Evolutionary conservation across 2,329 filamentous ascomycete genomes (phyloP), one percentile per base, ranked within the genome.

Genomic region (Aspergillus sp.): DNA sequence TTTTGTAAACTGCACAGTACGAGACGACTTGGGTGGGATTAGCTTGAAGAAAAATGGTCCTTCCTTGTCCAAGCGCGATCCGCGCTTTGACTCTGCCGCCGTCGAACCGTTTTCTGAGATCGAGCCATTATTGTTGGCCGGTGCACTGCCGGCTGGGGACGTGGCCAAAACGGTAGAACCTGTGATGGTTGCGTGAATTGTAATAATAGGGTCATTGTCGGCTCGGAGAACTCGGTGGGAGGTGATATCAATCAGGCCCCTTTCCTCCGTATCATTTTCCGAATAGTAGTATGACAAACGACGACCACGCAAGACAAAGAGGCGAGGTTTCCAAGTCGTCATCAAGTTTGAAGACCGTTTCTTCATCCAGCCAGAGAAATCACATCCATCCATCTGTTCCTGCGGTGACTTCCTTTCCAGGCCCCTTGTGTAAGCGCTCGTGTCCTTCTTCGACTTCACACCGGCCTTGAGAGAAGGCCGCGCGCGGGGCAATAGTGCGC

Each of bases 291-390:
- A 99, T 0, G 93, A 92, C 30, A 99, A 80, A 4, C 95, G 88
- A 52, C 93, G 87, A 30, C 95, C 95, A 68, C 92, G 93, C 57
- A 99, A 85, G 7, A 99, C 88, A 70, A 99, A 99, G n/a, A 98
- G 82, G 12, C 95, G 88, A 12, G 93, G 90, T 71, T 98, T 99
- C 95, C 95, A 99, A 2, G 93, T 96, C 2, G 92, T 92, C 88
- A 99, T 96, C 34, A 98, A 81, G 68, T 93, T 95, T 1, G 91
- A 93, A 58, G 91, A 96, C 76, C 96, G 93, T 83, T 99, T 99
- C 81, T 95, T 98, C 95, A 99, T 99, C 95, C 95, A 99, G 1
- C 95, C 95, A 68, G 89, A 93, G 73, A 96, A 98, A 70, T 99
- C 93, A 55, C 91, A 93, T 60, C 86, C 87, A 60, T 86, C 79